phyloP scores from a whole-genome alignment of 768 basidiomycete species.

The Podaxis rugospora region DNA sequence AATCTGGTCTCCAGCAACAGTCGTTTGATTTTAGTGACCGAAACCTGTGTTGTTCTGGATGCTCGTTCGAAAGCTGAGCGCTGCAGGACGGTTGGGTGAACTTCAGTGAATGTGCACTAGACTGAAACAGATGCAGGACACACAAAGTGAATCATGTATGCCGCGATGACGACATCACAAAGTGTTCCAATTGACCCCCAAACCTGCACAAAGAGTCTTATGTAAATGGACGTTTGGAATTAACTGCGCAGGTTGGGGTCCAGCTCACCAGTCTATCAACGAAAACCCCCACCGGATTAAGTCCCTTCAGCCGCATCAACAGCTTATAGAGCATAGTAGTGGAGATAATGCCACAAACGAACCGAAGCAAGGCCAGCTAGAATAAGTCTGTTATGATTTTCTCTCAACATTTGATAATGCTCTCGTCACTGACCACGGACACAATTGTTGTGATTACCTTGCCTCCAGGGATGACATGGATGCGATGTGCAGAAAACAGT shows the following conservation, averaged over 20 bases:
- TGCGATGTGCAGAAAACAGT: slow-evolving; percentile 1
- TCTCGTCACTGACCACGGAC: background rate
- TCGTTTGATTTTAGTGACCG: background rate
- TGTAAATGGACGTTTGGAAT: background rate
- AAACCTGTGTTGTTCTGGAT: background rate
- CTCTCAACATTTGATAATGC: background rate
- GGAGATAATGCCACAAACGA: background rate
- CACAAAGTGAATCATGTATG: slow-evolving; percentile 3
- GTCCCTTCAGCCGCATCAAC: background rate
- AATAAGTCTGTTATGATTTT: background rate
- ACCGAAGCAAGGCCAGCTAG: background rate
- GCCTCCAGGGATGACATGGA: background rate
- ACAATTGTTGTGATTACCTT: background rate
- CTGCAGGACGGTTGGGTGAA: background rate
- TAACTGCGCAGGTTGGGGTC: background rate
- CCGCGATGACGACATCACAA: slow-evolving; percentile 3
- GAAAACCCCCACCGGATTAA: background rate
- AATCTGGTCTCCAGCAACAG: slow-evolving; percentile 4
- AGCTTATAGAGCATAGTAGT: background rate
- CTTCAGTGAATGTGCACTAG: background rate
- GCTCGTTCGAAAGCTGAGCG: background rate
- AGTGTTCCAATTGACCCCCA: background rate
- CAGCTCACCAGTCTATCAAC: background rate
- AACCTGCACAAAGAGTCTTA: background rate
- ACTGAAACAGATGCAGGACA: background rate